Evolutionary conservation across 75 land plant species (phyloP).

Genomic region (Selaginella tamariscina): DNA sequence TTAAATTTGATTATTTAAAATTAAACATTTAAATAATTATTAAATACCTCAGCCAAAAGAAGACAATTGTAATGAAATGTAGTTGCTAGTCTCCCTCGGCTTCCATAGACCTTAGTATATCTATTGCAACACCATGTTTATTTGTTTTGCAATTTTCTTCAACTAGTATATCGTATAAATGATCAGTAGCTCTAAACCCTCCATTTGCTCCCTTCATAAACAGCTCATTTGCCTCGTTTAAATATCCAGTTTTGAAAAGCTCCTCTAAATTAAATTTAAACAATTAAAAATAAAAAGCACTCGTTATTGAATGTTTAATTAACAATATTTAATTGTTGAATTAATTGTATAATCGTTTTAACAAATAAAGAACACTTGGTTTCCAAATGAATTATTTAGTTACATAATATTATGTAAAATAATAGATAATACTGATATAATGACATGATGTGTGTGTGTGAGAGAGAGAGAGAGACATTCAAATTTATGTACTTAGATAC

Average conservation of each 20-base stretch:
- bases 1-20: neutral
- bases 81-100: conserved; percentile 76
- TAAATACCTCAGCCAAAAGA: conserved; percentile 69
- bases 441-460: too few relatives aligned
- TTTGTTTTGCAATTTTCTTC: conserved; percentile 79
- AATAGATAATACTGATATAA: too few relatives aligned
- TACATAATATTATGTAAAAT: too few relatives aligned
- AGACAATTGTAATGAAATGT: conserved; percentile 94
- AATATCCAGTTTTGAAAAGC: conserved; percentile 44
- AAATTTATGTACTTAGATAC: too few relatives aligned
- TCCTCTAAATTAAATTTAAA: conserved; percentile 43
- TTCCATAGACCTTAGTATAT: conserved; percentile 83
- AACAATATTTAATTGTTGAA: too few relatives aligned
- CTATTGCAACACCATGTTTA: conserved; percentile 78
- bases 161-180: conserved; percentile 72
- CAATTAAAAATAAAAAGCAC: conserved; percentile 6
- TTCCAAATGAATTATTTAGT: too few relatives aligned
- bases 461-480: too few relatives aligned
- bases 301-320: too few relatives aligned
- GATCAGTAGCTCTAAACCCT: conserved; percentile 75
- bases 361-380: too few relatives aligned
- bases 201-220: conserved; percentile 88
- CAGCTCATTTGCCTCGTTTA: conserved; percentile 63
- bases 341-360: too few relatives aligned
- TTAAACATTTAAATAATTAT: neutral